These are phyloP conservation scores for Lizanozyma gosingica DNA, from an alignment of 1,139 yeast genomes.

Conservation along the genomic window DNA sequence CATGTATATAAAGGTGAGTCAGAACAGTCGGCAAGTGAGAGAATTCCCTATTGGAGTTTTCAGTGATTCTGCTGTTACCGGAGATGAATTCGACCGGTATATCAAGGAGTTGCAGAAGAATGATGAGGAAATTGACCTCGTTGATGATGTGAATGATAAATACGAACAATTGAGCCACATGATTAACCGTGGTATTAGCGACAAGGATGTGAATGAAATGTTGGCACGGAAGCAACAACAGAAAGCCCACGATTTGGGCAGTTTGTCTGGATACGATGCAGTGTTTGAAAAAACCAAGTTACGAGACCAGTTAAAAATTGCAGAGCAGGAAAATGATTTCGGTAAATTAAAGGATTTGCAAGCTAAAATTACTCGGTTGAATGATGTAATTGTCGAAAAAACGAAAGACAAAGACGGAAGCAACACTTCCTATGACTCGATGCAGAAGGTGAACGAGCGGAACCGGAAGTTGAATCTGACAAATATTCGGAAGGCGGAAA, in stretches of 20 bases:
- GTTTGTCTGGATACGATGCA: conserved; percentile 52
- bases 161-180: conserved; percentile 51
- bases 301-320: conserved; percentile 69
- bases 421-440: conserved; percentile 16
- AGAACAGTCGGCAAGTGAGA: conserved; percentile 58
- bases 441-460: conserved; percentile 58
- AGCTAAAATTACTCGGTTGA: conserved; percentile 37
- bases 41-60: conserved; percentile 69
- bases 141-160: conserved; percentile 61
- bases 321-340: conserved; percentile 55
- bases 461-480: conserved; percentile 76
- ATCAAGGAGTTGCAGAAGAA: conserved; percentile 50
- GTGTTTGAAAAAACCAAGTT: conserved; percentile 69
- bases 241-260: conserved; percentile 41
- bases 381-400: conserved; percentile 9
- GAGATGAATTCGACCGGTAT: conserved; percentile 69
- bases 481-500: conserved; percentile 73
- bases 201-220: conserved; percentile 72
- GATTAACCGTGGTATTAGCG: conserved; percentile 58
- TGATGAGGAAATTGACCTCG: conserved; percentile 51
- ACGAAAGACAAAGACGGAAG: neutral
- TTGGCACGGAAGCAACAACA: conserved; percentile 63
- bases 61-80: conserved; percentile 64
- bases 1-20: conserved; percentile 56
- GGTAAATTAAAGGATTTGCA: conserved; percentile 46